phyloP scores from a whole-genome alignment of 2,329 filamentous ascomycete species.

The Ceratocystis diversiconidia region DNA sequence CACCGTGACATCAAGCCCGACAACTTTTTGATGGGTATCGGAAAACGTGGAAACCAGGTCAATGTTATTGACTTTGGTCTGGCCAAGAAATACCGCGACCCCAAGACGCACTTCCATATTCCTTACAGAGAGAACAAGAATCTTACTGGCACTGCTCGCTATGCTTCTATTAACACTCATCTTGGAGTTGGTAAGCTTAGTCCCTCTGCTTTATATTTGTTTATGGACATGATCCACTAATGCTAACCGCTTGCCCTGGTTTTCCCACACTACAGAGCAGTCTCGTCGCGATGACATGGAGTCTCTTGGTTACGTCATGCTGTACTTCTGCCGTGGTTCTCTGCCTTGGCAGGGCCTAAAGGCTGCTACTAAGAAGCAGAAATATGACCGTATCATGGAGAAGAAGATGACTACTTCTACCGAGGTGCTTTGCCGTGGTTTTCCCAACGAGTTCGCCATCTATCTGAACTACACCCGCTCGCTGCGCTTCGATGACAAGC shows the following conservation, averaged over 20 bases:
- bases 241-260: background rate
- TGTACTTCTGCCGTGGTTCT: constrained; percentile 98
- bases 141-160: constrained; percentile 94
- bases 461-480: constrained; percentile 99
- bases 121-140: constrained; percentile 99
- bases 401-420: constrained; percentile 99
- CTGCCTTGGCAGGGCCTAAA: constrained; percentile 98
- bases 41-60: constrained; percentile 98
- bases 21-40: constrained; percentile 99
- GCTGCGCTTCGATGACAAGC: constrained; percentile 98
- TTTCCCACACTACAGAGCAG: constrained; percentile 47
- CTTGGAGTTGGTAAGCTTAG: constrained; percentile 64
- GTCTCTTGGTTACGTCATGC: constrained; percentile 96
- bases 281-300: constrained; percentile 99
- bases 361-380: constrained; percentile 99
- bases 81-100: constrained; percentile 98
- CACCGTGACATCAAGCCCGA: constrained; percentile 99
- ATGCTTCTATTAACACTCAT: constrained; percentile 98
- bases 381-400: constrained; percentile 99
- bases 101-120: constrained; percentile 99
- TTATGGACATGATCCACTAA: too few species aligned
- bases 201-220: background rate
- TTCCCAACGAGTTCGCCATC: constrained; percentile 98
- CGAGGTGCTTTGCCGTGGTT: constrained; percentile 95
- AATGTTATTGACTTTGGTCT: constrained; percentile 98